Conservation (phyloP, 2,329 filamentous ascomycete species). For the Cercospora zeina region DNA sequence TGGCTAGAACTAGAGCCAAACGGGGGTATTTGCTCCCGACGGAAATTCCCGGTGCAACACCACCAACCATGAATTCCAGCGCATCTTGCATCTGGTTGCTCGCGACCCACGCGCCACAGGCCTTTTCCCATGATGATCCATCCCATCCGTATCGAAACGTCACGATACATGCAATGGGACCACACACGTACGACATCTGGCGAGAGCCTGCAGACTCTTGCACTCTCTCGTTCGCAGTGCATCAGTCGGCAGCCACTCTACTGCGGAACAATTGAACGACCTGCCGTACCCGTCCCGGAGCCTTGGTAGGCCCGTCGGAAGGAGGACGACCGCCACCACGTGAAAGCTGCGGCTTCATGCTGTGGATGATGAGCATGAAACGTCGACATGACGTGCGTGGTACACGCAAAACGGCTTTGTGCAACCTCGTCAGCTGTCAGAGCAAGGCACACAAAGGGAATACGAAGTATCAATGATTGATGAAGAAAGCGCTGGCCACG, state of each 20-base stretch:
- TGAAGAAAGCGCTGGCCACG: not conserved
- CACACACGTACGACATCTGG: not conserved
- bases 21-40: not conserved
- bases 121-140: too few relatives aligned
- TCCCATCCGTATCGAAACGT: too few relatives aligned
- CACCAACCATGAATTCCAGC: not conserved
- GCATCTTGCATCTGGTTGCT: not conserved
- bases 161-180: not conserved
- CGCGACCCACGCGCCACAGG: too few relatives aligned
- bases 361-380: not conserved
- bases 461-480: not conserved
- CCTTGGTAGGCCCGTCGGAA: not conserved
- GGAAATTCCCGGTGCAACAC: not conserved
- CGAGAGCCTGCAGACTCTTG: not conserved
- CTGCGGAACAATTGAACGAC: not conserved
- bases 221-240: too few relatives aligned
- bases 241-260: not conserved
- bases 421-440: not conserved
- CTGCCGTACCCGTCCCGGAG: not conserved
- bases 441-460: not conserved
- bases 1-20: slow-evolving; percentile 1
- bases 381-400: not conserved
- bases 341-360: not conserved
- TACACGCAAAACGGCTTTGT: not conserved
- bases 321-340: not conserved